phyloP scores from a whole-genome alignment of 179 eudicot species.

The Spergularia azorica region DNA sequence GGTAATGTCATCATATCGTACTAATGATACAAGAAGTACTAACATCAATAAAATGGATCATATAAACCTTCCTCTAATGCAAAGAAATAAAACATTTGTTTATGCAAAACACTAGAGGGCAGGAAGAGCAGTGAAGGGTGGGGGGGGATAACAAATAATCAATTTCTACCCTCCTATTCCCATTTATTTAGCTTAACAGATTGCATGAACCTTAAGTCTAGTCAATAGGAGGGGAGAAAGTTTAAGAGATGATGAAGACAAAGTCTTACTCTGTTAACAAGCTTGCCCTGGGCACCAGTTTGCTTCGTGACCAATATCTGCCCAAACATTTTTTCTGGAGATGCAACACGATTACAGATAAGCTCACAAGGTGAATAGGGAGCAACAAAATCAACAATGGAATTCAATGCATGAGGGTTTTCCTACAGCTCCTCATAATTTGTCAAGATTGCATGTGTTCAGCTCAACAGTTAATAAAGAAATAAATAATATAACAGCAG shows the following conservation, averaged over 20 bases:
- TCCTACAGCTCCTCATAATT: neutral
- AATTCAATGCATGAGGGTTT: neutral
- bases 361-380: constrained; percentile 1
- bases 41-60: neutral
- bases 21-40: neutral
- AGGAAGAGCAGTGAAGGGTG: neutral
- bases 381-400: neutral
- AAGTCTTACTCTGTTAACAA: constrained; percentile 76
- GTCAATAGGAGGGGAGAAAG: neutral
- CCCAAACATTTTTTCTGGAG: constrained; percentile 90
- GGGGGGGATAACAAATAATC: neutral
- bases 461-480: too few species aligned
- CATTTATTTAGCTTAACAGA: neutral
- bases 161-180: too few species aligned
- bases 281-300: constrained; percentile 87
- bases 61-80: neutral
- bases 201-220: neutral
- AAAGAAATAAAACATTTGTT: neutral
- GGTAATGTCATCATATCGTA: neutral
- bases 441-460: neutral
- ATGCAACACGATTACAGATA: constrained; percentile 4
- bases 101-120: too few species aligned
- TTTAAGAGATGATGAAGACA: neutral
- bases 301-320: constrained; percentile 93
- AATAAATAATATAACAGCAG: too few species aligned